Evolutionary conservation across 2,329 filamentous ascomycete species (phyloP).

Genomic region (Metarhizium robertsii): DNA sequence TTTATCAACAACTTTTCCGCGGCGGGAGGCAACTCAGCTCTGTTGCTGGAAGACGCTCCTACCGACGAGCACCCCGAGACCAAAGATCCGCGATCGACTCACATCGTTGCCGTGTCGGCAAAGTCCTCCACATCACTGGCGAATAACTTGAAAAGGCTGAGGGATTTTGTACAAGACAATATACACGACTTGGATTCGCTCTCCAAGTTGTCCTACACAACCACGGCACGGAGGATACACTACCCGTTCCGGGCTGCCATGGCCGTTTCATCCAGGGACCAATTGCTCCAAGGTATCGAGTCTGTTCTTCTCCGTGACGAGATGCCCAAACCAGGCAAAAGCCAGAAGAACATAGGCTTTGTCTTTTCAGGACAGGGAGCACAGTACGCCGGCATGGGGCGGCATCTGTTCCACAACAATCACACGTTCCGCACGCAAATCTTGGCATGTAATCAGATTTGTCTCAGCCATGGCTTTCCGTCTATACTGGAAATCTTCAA

Average conservation of each 20-base stretch:
- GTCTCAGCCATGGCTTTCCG: too few species aligned
- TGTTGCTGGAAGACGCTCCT: constrained; percentile 54
- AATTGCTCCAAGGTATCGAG: constrained; percentile 44
- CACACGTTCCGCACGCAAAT: too few species aligned
- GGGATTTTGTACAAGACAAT: background rate
- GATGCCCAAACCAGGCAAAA: too few species aligned
- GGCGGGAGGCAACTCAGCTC: constrained; percentile 49
- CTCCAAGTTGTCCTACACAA: background rate
- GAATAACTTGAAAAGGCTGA: background rate
- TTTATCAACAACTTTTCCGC: constrained; percentile 44
- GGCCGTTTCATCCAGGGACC: constrained; percentile 10
- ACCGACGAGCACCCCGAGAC: background rate
- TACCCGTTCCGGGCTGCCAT: background rate
- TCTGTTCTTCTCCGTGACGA: constrained; percentile 33
- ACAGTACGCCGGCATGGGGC: too few species aligned
- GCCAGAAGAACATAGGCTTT: too few species aligned
- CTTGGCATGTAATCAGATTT: too few species aligned
- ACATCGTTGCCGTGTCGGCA: constrained; percentile 47
- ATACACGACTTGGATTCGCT: background rate
- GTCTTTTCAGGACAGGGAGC: too few species aligned
- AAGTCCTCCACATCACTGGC: constrained; percentile 29
- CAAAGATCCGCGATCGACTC: constrained; percentile 18
- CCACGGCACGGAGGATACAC: background rate
- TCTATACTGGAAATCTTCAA: constrained; percentile 16
- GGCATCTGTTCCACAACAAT: too few species aligned